Evolutionary conservation across 208 protist species (phyloP).

Genomic region (Wallacemonas rigidus): DNA sequence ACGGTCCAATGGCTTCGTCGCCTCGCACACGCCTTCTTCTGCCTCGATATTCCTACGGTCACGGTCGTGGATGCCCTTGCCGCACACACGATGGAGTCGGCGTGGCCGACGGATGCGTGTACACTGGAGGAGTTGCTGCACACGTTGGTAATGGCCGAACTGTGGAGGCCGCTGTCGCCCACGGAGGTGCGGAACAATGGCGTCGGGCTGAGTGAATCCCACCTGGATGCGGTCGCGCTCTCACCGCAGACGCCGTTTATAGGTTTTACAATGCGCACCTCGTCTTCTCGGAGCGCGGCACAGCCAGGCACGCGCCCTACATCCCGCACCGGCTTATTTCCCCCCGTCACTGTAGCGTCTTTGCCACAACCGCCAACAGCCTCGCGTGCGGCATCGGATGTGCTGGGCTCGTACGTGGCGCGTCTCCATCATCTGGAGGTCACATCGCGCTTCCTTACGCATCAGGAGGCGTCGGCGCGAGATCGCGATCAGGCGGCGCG

Average conservation of each 20-base stretch:
- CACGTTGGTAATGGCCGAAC: background rate
- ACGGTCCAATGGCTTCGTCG: constrained; percentile 6
- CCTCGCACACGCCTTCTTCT: background rate
- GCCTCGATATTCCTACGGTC: background rate
- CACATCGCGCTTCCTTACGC: constrained; percentile 6
- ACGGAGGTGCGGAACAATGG: too few relatives aligned
- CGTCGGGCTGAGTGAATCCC: too few relatives aligned
- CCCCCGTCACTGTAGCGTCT: background rate
- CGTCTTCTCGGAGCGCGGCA: background rate
- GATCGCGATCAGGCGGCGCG: background rate
- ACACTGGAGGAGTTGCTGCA: background rate
- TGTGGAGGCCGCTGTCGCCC: background rate
- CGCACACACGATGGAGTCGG: background rate
- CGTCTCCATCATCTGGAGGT: background rate
- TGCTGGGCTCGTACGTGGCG: background rate
- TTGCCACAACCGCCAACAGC: background rate
- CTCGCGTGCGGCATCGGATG: background rate
- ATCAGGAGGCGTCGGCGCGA: background rate
- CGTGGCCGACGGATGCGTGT: background rate
- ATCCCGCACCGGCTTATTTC: background rate
- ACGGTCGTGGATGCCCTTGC: background rate
- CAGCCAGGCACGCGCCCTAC: background rate
- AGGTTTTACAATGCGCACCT: background rate
- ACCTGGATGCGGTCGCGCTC: background rate
- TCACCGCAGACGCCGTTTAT: background rate